Conservation (phyloP, 2,329 filamentous ascomycete genomes). For the Dactylonectria estremocensis region DNA sequence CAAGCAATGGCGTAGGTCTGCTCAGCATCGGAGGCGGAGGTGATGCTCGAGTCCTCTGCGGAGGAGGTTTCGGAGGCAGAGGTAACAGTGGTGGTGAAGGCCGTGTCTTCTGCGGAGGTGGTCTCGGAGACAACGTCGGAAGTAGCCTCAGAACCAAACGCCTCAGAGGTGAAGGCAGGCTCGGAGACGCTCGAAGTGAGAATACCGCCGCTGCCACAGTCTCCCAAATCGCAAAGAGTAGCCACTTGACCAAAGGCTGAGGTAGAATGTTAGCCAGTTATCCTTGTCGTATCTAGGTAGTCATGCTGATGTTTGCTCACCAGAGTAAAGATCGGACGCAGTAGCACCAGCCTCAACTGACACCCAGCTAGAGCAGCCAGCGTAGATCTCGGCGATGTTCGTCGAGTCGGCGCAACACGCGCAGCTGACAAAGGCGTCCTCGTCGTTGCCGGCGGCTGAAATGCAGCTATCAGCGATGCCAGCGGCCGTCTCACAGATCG, state of each 20-base stretch:
- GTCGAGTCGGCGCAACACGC: constrained; percentile 47
- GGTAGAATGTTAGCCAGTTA: constrained; percentile 26
- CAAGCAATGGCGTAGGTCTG: constrained; percentile 46
- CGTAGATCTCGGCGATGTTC: constrained; percentile 47
- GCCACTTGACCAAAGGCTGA: constrained; percentile 49
- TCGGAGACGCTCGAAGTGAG: background rate
- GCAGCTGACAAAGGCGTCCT: constrained; percentile 45
- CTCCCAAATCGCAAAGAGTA: constrained; percentile 38
- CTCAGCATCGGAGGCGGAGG: constrained; percentile 30
- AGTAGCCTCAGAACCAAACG: too few relatives aligned
- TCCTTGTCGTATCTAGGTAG: background rate
- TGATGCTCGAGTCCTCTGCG: constrained; percentile 27
- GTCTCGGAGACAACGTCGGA: background rate
- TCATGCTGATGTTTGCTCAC: constrained; percentile 32
- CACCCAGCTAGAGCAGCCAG: constrained; percentile 50
- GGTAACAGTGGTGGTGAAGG: constrained; percentile 30
- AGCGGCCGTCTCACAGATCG: constrained; percentile 43
- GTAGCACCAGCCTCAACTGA: constrained; percentile 39
- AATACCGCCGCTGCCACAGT: constrained; percentile 25
- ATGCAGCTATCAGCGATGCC: constrained; percentile 44
- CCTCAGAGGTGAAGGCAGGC: constrained; percentile 3
- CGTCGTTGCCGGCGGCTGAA: constrained; percentile 41
- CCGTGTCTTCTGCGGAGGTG: constrained; percentile 1
- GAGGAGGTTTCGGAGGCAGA: constrained; percentile 13
- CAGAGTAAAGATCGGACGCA: constrained; percentile 42